A percentile compares a stretch with the other conserved stretches of the same genome.
Evolutionary conservation across 2,329 filamentous ascomycete genomes (phyloP).

Genomic region (Rachicladosporium sp.): DNA sequence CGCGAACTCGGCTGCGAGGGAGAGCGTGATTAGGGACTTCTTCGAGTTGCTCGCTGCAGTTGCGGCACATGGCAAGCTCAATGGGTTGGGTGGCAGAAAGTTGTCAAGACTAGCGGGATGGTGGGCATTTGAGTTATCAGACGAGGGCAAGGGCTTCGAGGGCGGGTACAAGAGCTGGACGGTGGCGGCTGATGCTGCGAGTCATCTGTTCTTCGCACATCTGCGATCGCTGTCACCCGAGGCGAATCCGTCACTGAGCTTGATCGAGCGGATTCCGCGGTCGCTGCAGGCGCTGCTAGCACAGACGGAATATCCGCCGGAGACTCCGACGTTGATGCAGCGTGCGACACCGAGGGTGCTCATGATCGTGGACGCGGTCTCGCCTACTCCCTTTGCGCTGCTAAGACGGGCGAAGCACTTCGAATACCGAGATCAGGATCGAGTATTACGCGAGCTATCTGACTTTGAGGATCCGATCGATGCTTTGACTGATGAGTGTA

Average conservation of each 20-base stretch:
- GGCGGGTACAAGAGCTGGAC: constrained; percentile 85
- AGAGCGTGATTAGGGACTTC: constrained; percentile 87
- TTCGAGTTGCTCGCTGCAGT: constrained; percentile 87
- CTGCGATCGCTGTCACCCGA: constrained; percentile 82
- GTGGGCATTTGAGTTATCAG: constrained; percentile 94
- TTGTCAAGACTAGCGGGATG: constrained; percentile 90
- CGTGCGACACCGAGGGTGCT: constrained; percentile 76
- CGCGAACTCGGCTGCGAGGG: constrained; percentile 73
- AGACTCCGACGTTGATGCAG: constrained; percentile 63
- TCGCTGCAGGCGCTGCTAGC: constrained; percentile 83
- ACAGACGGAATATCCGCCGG: constrained; percentile 88
- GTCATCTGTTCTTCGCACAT: constrained; percentile 96
- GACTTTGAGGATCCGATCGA: constrained; percentile 79
- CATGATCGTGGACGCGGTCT: constrained; percentile 94
- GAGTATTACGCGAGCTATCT: constrained; percentile 71
- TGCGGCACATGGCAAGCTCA: constrained; percentile 83
- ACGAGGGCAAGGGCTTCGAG: constrained; percentile 83
- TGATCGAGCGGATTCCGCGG: constrained; percentile 75
- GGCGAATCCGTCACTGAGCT: constrained; percentile 51
- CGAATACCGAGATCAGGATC: constrained; percentile 82
- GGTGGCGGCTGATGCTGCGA: constrained; percentile 85
- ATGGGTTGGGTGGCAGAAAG: constrained; percentile 86
- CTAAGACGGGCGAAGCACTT: constrained; percentile 87
- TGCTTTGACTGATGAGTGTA: constrained; percentile 86
- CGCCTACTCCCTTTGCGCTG: constrained; percentile 83